Conservation (phyloP, 73 alveolate genomes). For the Paramecium primaurelia region DNA sequence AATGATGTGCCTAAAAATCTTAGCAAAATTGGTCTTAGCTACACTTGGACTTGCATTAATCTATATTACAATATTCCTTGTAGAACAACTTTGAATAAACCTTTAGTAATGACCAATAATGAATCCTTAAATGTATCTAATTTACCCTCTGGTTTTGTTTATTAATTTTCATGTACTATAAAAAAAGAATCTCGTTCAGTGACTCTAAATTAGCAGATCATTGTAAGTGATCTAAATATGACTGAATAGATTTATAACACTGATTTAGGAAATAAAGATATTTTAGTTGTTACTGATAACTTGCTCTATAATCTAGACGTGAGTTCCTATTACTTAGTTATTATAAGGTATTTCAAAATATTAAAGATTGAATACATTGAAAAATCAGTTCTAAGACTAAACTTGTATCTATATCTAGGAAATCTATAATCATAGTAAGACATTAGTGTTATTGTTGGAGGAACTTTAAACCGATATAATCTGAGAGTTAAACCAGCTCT, state of each 20-base stretch:
- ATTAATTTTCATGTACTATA: neutral
- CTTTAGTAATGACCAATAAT: neutral
- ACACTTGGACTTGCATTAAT: neutral
- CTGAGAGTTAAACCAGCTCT: neutral
- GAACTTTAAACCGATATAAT: neutral
- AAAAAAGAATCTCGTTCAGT: neutral
- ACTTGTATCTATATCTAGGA: neutral
- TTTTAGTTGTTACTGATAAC: neutral
- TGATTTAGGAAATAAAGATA: neutral
- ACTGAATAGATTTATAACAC: neutral
- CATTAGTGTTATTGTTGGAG: neutral
- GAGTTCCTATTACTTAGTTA: neutral
- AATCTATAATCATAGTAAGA: neutral
- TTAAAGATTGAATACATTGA: neutral
- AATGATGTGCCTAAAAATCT: neutral
- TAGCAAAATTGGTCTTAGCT: neutral
- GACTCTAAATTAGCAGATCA: neutral
- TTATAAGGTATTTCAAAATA: neutral
- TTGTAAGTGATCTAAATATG: neutral
- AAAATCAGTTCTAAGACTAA: neutral
- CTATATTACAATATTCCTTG: neutral
- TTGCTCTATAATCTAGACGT: neutral
- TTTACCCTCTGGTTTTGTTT: neutral
- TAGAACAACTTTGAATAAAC: neutral
- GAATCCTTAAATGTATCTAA: neutral